Evolutionary conservation across 2,329 filamentous ascomycete species (phyloP).

Genomic region (Elsinoe fawcettii): DNA sequence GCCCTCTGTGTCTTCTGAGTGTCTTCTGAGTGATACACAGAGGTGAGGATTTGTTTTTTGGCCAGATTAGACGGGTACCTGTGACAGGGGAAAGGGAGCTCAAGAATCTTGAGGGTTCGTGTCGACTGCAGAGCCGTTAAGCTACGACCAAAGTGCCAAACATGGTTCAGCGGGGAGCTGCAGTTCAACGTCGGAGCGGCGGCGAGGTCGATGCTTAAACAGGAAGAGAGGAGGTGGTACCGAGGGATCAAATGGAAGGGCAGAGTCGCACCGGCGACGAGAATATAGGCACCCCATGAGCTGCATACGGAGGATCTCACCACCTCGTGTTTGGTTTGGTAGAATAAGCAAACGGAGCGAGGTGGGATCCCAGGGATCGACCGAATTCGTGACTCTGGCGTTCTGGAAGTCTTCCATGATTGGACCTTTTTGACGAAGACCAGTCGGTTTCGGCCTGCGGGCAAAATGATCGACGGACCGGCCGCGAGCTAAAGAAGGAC

Average conservation of each 20-base stretch:
- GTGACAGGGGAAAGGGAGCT: conserved; percentile 11
- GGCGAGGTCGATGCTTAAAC: background rate
- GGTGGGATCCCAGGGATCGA: background rate
- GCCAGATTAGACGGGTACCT: background rate
- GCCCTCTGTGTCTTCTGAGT: background rate
- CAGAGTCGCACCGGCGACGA: background rate
- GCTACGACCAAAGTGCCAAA: background rate
- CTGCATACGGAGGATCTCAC: background rate
- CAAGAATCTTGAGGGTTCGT: background rate
- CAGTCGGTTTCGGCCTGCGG: background rate
- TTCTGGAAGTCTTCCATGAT: background rate
- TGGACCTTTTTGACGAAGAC: background rate
- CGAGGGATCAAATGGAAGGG: background rate
- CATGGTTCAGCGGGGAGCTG: background rate
- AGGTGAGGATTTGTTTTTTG: background rate
- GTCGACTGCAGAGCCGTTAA: conserved; percentile 4
- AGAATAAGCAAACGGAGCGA: conserved; percentile 7
- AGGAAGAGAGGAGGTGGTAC: background rate
- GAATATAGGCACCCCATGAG: background rate
- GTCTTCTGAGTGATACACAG: background rate
- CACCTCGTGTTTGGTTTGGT: background rate
- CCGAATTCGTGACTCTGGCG: background rate
- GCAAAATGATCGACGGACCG: background rate
- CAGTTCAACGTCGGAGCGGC: background rate
- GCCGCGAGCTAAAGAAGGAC: background rate